Percentiles rank a stretch among this genome's conserved stretches.
phyloP scores from a whole-genome alignment of 805 yeast species.

The Myxozyma kluyveri region DNA sequence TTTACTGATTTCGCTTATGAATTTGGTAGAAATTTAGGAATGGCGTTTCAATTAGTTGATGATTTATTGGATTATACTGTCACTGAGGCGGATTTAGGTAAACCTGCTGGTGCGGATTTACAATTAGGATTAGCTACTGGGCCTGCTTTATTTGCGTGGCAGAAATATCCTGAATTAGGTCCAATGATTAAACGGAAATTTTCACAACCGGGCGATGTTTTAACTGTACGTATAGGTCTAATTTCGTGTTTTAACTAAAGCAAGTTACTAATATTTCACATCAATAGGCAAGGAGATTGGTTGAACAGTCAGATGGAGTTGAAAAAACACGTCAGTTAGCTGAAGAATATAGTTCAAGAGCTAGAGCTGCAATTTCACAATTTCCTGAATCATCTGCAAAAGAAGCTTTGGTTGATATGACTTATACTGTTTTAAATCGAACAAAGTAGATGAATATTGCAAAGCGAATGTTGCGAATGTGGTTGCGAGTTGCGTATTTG shows the following conservation, averaged over 20 bases:
- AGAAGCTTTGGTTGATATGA: constrained; percentile 78
- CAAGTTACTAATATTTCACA: too few relatives aligned
- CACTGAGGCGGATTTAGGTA: constrained; percentile 80
- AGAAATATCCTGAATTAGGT: constrained; percentile 78
- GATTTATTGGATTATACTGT: constrained; percentile 94
- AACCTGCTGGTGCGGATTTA: constrained; percentile 94
- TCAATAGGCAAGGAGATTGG: constrained; percentile 65
- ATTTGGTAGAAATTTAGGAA: constrained; percentile 88
- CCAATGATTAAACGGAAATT: constrained; percentile 81
- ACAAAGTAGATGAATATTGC: constrained; percentile 50
- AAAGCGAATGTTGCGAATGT: background rate
- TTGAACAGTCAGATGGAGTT: constrained; percentile 68
- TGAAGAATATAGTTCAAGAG: constrained; percentile 69
- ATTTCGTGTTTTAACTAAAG: background rate
- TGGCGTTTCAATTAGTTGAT: constrained; percentile 94
- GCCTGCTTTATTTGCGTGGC: constrained; percentile 94
- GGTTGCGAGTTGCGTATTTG: background rate
- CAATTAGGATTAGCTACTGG: constrained; percentile 95
- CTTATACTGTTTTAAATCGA: constrained; percentile 80
- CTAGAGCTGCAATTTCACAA: constrained; percentile 60
- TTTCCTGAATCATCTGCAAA: constrained; percentile 89
- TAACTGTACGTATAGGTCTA: constrained; percentile 37
- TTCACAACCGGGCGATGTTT: constrained; percentile 75
- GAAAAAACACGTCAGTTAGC: constrained; percentile 75
- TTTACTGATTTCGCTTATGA: constrained; percentile 84